Base-by-base conservation (phyloP, 1,284 basidiomycete genomes). In the Sanghuangporus baumii region DNA sequence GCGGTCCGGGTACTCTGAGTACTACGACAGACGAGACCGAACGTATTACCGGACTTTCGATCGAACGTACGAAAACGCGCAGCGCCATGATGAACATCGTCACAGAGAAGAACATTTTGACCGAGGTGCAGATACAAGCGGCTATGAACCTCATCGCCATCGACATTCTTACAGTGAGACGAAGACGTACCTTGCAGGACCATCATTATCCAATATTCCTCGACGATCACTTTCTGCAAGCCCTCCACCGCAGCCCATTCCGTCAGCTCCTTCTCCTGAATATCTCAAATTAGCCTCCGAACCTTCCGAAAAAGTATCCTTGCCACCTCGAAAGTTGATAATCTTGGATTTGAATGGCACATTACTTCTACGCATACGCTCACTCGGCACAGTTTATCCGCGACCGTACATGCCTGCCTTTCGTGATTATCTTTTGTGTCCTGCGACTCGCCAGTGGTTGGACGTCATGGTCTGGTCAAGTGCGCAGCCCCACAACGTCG, bases 381-480 rank as follows among this genome's bases (percentile, higher is more conserved):
- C 78, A 61, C 23, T 54, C 4, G 68, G 67, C 9, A 60, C 70
- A 0, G 70, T 72, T 18, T 68, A 79, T 61, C 81, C 81, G 14
- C 77, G 90, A n/a, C 90, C 92, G 0, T 95, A 88, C 71, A 79
- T 93, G 68, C 68, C 74, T 1, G 74, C 85, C 1, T 89, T 94
- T 67, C 70, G 82, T 6, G 74, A 79, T 1, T 94, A 88, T 69
- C 72, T 89, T 3, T 85, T 89, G 62, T 81, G 85, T 58, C 73
- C 77, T 0, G 67, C 75, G 34, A 88, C 85, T 23, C 74, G 72
- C 41, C 67, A 69, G 18, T 89, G 87, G 84, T 79, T 93, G 34
- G 88, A 93, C 65, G 85, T 88, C 5, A 90, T 94, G 84, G 83
- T 95, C 0, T 95, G 93, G 93, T 91, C 88, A 66, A 91, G 88